Base-by-base conservation (phyloP, 164 flowering plant genomes). In the Piper betle region DNA sequence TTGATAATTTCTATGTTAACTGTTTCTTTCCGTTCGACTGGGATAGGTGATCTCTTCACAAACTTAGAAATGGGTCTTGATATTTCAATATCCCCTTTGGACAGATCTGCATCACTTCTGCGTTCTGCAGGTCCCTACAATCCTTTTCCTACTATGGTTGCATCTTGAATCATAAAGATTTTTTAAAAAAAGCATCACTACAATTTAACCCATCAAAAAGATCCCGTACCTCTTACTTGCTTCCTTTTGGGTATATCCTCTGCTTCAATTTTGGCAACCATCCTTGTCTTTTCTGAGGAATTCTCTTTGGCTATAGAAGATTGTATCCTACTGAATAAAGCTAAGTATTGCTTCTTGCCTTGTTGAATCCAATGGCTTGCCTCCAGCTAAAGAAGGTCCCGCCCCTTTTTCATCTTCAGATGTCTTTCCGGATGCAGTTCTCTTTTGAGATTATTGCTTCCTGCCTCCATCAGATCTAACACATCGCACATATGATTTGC, bases 11-110 rank as follows among this genome's bases (percentile, higher is more conserved):
- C 62, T 62, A 67, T 73, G 41, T 39, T 33, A 63, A 20, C 57
- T 18, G 55, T 57, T 57, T 42, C 73, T 61, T 68, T 69, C 18
- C 68, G 73, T 64, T 41, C 52, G 37, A 53, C 57, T 63, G 74
- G 80, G 39, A 82, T 82, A n/a, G 85, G 87, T 9, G 87, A 81
- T 55, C 77, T 80, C 73, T 75, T 80, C 46, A 73, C 73, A 69
- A 82, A 86, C 17, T 65, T 80, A 6, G 87, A 84, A 33, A 79
- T 78, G 6, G 80, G 87, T 18, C 86, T 69, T 10, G 66, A 62
- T 55, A 68, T 66, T 66, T 37, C 52, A 5, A 5, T 3, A 11
- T 71, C 60, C 40, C 59, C 59, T 42, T 52, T 52, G 43, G 16
- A 41, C 33, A 25, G 33, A 25, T 25, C 33, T 59, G 52, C 54